Evolutionary conservation across 2,329 filamentous ascomycete genomes (phyloP), one percentile per base, ranked within the genome.

Genomic region (Ophiostoma sp.): DNA sequence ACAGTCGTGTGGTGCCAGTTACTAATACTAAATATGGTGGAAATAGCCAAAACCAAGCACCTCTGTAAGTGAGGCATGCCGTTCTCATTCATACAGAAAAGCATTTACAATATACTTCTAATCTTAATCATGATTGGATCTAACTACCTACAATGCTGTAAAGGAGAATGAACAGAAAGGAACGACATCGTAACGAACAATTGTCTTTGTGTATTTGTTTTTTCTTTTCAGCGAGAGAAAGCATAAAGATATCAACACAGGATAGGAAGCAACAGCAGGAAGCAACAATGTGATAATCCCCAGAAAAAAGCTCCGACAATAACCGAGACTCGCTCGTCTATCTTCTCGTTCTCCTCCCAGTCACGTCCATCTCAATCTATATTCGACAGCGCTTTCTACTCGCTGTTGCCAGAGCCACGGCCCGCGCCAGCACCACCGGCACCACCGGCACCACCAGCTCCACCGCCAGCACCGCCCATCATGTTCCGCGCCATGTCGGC

Each of bases 401-500:
- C 28, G 45, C 45, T 52, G 42, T 36, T 36, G 45, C 66, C 45
- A 15, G 19, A 7, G 7, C 69, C 73, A 15, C 73, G 42, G 22
- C 73, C 70, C 11, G 70, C 70, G 59, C 69, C 66, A 3, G 39
- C 55, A 28, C n/a, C n/a, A 25, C 73, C 70, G 12, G 63, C 69
- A 31, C 61, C 68, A 4, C 57, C 72, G 17, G 22, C 48, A 19
- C 33, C 71, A n/a, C 50, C 75, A n/a, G 70, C 72, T 11, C 61
- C 68, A 4, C 57, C 72, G 17, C 33, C 48, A 19, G 22, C 71
- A n/a, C 50, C 75, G 22, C 79, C 79, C 79, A 80, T 80, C 75
- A 80, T 66, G 12, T 77, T 77, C 59, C 77, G 77, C 25, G 79
- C 79, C 95, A 98, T 94, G 74, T 98, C 94, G 61, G 94, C 93